phyloP scores from a whole-genome alignment of 352 stramenopile genomes.

The Achlya hypogyna region DNA sequence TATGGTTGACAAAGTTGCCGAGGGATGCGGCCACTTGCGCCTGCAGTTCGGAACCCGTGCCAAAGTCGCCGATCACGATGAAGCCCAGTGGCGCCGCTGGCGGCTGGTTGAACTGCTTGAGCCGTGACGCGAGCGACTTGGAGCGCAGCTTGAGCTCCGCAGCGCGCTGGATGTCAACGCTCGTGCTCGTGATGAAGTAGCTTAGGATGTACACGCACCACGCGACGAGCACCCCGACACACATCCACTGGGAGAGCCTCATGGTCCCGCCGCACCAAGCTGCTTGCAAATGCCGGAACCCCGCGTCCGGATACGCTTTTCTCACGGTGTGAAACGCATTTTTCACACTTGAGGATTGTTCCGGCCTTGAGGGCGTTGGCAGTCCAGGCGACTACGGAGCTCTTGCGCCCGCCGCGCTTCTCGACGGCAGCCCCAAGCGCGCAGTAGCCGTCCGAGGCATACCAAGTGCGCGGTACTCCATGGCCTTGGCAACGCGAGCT shows the following conservation, averaged over 20 bases:
- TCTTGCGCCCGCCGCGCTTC: too few species aligned
- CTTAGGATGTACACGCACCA: conserved; percentile 22
- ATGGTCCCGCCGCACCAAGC: background rate
- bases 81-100: conserved; percentile 28
- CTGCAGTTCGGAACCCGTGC: conserved; percentile 56
- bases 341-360: too few species aligned
- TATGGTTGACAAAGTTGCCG: conserved; percentile 39
- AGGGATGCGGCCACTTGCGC: conserved; percentile 50
- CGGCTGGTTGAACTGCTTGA: conserved; percentile 3
- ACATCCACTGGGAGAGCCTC: conserved; percentile 16
- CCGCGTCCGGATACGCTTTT: background rate
- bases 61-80: conserved; percentile 73
- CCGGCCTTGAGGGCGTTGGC: too few species aligned
- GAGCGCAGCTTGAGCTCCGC: conserved; percentile 9
- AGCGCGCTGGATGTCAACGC: conserved; percentile 9
- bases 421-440: too few species aligned
- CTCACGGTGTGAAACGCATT: background rate
- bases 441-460: too few species aligned
- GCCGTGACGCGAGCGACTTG: conserved; percentile 8
- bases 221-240: background rate
- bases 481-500: too few species aligned
- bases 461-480: too few species aligned
- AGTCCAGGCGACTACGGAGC: too few species aligned
- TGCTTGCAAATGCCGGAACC: background rate
- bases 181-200: conserved; percentile 22